phyloP scores from a whole-genome alignment of 768 basidiomycete species.

The Austroboletus eburneus region DNA sequence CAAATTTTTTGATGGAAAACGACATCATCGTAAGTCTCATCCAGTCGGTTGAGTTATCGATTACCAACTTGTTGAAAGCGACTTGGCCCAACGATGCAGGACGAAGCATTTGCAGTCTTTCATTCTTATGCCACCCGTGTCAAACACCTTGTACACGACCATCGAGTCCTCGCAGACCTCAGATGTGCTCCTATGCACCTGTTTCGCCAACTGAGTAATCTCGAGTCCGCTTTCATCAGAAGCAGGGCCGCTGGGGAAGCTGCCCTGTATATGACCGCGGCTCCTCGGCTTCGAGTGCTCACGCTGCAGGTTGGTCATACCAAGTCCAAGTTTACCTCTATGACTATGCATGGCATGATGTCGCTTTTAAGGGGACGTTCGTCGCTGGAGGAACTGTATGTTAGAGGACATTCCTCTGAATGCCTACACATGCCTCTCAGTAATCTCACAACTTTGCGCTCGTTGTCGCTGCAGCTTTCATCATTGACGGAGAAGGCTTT shows the following conservation, averaged over 20 bases:
- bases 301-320: conserved; percentile 32
- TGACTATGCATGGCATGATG: conserved; percentile 15
- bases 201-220: conserved; percentile 7
- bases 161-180: conserved; percentile 11
- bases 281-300: conserved; percentile 32
- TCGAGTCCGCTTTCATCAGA: conserved; percentile 21
- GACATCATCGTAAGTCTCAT: conserved; percentile 12
- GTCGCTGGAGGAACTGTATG: conserved; percentile 32
- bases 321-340: conserved; percentile 25
- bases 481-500: conserved; percentile 37
- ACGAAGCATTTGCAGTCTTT: conserved; percentile 6
- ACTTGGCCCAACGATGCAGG: conserved; percentile 4
- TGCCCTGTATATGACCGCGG: conserved; percentile 27
- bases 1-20: conserved; percentile 12
- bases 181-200: conserved; percentile 2
- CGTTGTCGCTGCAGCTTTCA: conserved; percentile 39
- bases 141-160: conserved; percentile 20
- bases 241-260: conserved; percentile 11
- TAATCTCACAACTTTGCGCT: conserved; percentile 30
- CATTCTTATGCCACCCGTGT: conserved; percentile 23
- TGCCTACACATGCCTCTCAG: conserved; percentile 31
- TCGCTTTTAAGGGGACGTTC: conserved; percentile 22
- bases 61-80: conserved; percentile 8
- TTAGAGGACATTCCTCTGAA: conserved; percentile 36
- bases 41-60: neutral